These are phyloP conservation scores for Daldinia loculata DNA, from an alignment of 495 filamentous ascomycete genomes.

Conservation along the genomic window DNA sequence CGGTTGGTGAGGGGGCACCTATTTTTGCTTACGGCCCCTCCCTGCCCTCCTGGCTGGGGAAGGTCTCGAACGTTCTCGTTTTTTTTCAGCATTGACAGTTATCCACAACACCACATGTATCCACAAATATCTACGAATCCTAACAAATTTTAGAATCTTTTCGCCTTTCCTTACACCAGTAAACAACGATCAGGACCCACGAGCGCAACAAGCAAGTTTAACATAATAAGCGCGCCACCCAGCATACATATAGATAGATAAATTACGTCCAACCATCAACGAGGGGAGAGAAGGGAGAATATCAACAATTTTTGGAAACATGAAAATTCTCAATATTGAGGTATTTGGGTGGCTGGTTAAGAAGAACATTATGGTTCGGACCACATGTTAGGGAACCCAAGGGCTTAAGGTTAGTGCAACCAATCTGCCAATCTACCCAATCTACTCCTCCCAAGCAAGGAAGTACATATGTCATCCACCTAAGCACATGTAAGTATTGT, in stretches of 20 bases:
- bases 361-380: background rate
- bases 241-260: background rate
- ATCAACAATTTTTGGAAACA: background rate
- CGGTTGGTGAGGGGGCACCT: background rate
- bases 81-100: background rate
- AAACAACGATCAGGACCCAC: background rate
- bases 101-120: conserved; percentile 1
- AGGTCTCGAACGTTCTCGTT: conserved; percentile 3
- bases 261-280: background rate
- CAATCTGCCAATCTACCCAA: background rate
- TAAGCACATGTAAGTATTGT: conserved; percentile 5
- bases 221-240: background rate
- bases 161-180: background rate
- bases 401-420: background rate
- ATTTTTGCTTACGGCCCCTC: background rate
- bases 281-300: background rate
- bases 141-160: background rate
- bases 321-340: background rate
- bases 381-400: background rate
- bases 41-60: background rate
- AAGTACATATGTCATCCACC: background rate
- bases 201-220: background rate
- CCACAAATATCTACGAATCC: conserved; percentile 1
- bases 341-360: background rate
- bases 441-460: background rate